Evolutionary conservation across 441 rosid species (phyloP).

Genomic region (Adansonia madagascariensis): DNA sequence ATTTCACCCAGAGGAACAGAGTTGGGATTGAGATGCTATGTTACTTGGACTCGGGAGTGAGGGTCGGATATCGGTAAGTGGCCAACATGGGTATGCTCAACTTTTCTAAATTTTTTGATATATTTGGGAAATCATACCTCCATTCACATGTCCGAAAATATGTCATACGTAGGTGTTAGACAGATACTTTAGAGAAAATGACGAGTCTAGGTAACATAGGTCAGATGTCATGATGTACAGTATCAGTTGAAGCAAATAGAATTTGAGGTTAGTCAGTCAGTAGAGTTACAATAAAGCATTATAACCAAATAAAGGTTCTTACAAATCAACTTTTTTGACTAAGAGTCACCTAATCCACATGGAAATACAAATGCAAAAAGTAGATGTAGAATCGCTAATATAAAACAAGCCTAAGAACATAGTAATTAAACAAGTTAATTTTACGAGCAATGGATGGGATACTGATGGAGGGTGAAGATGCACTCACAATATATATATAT

Average conservation of each 20-base stretch:
- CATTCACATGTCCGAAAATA: no score
- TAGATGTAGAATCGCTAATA: no score
- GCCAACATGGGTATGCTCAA: no score
- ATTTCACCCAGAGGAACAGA: not conserved
- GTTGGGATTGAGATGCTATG: not conserved
- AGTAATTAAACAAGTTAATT: not conserved
- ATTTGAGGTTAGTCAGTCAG: not conserved
- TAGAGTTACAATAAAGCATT: not conserved
- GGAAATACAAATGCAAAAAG: not conserved
- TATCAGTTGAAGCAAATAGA: not conserved
- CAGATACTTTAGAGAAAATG: no score
- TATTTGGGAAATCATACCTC: no score
- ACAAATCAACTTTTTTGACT: conserved; percentile 1
- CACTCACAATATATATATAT: not conserved
- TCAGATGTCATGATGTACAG: not conserved
- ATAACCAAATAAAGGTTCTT: not conserved
- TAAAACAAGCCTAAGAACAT: not conserved
- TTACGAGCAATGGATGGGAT: not conserved
- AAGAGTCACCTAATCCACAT: not conserved
- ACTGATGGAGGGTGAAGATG: not conserved
- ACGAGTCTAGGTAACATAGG: no score
- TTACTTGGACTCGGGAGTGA: no score
- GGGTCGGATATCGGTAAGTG: no score
- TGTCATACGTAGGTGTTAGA: no score
- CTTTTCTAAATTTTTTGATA: no score